Conservation (phyloP, 768 basidiomycete species). For the Trametes punicea region DNA sequence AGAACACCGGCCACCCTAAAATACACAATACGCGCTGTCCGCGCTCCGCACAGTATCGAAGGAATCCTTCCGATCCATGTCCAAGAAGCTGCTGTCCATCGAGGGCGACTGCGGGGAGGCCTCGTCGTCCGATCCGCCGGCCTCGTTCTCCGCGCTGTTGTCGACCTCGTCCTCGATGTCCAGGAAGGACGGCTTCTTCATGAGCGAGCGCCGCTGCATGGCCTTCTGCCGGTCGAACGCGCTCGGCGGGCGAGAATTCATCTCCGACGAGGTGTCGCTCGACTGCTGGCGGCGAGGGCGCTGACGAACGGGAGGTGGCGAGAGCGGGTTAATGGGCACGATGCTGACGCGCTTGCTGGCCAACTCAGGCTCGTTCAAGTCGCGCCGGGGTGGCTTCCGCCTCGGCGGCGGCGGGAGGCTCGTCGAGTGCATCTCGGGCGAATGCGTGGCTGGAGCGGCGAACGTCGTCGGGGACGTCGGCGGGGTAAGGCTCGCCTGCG, state of each 20-base stretch:
- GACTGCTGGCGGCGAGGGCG: constrained; percentile 9
- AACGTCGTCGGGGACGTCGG: constrained; percentile 24
- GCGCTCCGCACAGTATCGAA: constrained; percentile 37
- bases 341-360: constrained; percentile 25
- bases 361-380: constrained; percentile 18
- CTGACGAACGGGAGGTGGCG: constrained; percentile 33
- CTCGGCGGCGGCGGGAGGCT: constrained; percentile 53
- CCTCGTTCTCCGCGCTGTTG: constrained; percentile 15
- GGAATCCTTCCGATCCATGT: constrained; percentile 37
- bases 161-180: constrained; percentile 50
- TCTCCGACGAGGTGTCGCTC: neutral
- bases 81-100: constrained; percentile 39
- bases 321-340: constrained; percentile 34
- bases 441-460: constrained; percentile 10
- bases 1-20: neutral
- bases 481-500: constrained; percentile 29
- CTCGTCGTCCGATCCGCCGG: neutral
- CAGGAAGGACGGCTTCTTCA: constrained; percentile 69
- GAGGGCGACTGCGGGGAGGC: constrained; percentile 7
- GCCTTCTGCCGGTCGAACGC: constrained; percentile 25
- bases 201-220: constrained; percentile 43
- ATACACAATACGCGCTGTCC: constrained; percentile 30
- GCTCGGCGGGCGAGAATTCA: constrained; percentile 26
- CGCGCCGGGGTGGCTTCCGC: constrained; percentile 27
- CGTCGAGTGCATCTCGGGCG: constrained; percentile 32